phyloP scores from a whole-genome alignment of 495 filamentous ascomycete species.

The Cenococcum geophilum region DNA sequence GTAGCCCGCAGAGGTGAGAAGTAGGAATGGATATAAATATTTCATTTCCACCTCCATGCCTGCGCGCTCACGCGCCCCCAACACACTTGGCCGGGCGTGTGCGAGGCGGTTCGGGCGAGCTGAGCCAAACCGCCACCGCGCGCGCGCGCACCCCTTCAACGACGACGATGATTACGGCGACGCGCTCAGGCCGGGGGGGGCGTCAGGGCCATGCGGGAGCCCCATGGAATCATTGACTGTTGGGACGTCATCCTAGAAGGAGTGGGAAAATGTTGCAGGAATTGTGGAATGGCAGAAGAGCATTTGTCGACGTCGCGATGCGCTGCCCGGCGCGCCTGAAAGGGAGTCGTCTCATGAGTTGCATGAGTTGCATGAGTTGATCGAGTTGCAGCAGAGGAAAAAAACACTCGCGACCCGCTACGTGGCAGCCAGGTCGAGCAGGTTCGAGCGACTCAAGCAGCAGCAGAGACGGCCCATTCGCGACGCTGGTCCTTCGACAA shows the following conservation, averaged over 20 bases:
- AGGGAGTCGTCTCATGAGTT: no score
- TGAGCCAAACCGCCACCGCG: constrained; percentile 24
- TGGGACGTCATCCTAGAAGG: constrained; percentile 27
- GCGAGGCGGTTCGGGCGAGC: constrained; percentile 12
- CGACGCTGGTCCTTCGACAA: no score
- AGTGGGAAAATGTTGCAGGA: no score
- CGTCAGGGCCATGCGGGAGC: no score
- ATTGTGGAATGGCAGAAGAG: constrained; percentile 28
- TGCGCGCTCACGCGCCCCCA: background rate
- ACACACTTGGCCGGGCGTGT: constrained; percentile 19
- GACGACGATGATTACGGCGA: no score
- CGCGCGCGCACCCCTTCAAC: no score
- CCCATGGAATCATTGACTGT: no score
- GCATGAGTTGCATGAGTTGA: no score
- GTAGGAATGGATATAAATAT: background rate
- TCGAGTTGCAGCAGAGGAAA: constrained; percentile 2
- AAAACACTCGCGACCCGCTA: constrained; percentile 13
- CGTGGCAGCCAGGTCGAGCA: constrained; percentile 23
- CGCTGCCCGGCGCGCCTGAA: constrained; percentile 16
- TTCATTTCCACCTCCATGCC: no score
- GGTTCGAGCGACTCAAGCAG: no score
- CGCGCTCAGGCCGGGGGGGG: constrained; percentile 10
- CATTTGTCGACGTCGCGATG: constrained; percentile 23
- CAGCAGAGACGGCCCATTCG: no score
- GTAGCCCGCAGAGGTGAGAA: background rate